phyloP scores from a whole-genome alignment of 139 green algal genomes.

The Pseudopediastrum boryanum region DNA sequence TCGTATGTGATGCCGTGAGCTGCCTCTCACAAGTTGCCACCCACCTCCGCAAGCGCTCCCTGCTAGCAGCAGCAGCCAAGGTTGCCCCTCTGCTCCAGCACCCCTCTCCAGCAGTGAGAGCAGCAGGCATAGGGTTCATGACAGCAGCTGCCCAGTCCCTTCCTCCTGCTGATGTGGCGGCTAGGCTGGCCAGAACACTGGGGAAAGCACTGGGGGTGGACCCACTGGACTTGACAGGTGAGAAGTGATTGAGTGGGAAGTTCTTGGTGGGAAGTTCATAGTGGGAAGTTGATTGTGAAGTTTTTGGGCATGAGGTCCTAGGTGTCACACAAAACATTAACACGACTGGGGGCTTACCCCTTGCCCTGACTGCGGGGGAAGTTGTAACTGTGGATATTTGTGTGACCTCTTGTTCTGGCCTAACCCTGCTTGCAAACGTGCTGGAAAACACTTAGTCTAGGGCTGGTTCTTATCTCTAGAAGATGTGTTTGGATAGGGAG shows the following conservation, averaged over 20 bases:
- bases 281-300: neutral
- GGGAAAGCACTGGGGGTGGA: slow-evolving; percentile 22
- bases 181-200: slow-evolving; percentile 68
- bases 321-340: neutral
- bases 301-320: neutral
- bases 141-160: slow-evolving; percentile 65
- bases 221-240: slow-evolving; percentile 36
- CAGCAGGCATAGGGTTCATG: slow-evolving; percentile 68
- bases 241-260: neutral
- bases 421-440: no score
- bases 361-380: no score
- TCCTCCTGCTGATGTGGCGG: slow-evolving; percentile 67
- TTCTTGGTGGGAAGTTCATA: neutral
- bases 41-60: slow-evolving; percentile 59
- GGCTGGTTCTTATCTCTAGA: no score
- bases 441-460: no score
- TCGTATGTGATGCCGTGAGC: slow-evolving; percentile 68
- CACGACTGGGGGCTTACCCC: no score
- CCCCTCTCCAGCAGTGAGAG: slow-evolving; percentile 54
- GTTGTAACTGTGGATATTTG: no score
- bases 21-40: slow-evolving; percentile 64
- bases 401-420: no score
- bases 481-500: no score
- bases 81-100: slow-evolving; percentile 58
- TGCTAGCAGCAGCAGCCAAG: slow-evolving; percentile 64